Percentiles rank a stretch among this genome's conserved stretches.
These are phyloP conservation scores for Pseudogymnoascus sp. DNA, from an alignment of 2,329 filamentous ascomycete genomes.

Conservation along the genomic window DNA sequence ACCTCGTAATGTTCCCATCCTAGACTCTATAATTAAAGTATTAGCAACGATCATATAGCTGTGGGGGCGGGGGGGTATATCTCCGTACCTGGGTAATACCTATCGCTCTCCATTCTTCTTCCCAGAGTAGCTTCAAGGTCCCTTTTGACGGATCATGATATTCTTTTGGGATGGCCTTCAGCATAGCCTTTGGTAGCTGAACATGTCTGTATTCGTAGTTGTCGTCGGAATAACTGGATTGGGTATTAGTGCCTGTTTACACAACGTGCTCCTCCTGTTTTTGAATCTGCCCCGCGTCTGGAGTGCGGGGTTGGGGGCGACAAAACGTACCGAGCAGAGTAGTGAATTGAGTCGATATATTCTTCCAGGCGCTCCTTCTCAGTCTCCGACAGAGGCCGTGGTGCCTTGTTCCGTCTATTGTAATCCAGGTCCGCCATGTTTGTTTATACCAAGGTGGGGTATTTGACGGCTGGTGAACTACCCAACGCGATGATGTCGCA, in stretches of 20 bases:
- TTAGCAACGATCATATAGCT: conserved; percentile 11
- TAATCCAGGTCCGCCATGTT: conserved; percentile 60
- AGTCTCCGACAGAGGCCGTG: conserved; percentile 67
- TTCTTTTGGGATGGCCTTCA: conserved; percentile 91
- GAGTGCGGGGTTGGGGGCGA: background rate
- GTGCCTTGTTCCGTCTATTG: conserved; percentile 76
- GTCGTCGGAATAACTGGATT: conserved; percentile 75
- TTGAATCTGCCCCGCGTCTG: background rate
- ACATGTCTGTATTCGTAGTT: conserved; percentile 97
- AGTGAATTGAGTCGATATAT: conserved; percentile 89
- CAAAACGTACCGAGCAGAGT: conserved; percentile 69
- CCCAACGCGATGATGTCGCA: conserved; percentile 1
- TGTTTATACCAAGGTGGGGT: conserved; percentile 5
- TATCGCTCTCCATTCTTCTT: conserved; percentile 95
- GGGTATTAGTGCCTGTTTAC: conserved; percentile 16
- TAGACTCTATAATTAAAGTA: conserved; percentile 57
- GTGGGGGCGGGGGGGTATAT: background rate
- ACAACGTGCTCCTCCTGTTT: background rate
- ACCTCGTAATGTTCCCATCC: conserved; percentile 99
- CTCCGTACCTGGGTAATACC: conserved; percentile 84
- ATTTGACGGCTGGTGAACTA: background rate
- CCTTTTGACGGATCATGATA: conserved; percentile 86
- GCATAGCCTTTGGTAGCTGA: conserved; percentile 94
- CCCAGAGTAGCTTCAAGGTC: conserved; percentile 92
- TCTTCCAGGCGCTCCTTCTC: conserved; percentile 83